Percentiles rank a stretch among this genome's conserved stretches.
Evolutionary conservation across 2,329 filamentous ascomycete genomes (phyloP).

Genomic region (Magnaporthales sp.): DNA sequence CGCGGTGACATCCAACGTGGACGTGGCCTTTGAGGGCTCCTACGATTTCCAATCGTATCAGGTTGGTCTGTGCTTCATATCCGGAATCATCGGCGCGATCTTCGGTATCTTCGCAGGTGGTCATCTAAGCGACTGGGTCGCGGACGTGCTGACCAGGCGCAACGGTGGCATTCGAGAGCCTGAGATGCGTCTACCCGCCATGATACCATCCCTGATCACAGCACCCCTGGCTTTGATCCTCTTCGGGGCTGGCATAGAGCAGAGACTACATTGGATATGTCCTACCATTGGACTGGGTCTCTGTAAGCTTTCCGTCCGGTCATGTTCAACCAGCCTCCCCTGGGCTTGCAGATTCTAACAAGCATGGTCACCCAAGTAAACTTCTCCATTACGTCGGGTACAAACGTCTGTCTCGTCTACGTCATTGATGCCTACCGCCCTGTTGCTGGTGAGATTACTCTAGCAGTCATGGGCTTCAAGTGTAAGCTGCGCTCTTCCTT

Average conservation of each 20-base stretch:
- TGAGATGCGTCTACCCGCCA: constrained; percentile 23
- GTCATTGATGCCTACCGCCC: constrained; percentile 49
- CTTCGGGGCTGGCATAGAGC: constrained; percentile 37
- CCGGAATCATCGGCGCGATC: constrained; percentile 13
- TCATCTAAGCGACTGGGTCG: constrained; percentile 12
- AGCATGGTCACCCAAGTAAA: constrained; percentile 29
- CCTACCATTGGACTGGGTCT: constrained; percentile 43
- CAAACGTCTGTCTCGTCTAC: constrained; percentile 48
- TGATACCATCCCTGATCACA: constrained; percentile 34
- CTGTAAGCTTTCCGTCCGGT: background rate
- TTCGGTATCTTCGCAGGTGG: constrained; percentile 14
- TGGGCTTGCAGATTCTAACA: constrained; percentile 4
- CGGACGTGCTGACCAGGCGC: constrained; percentile 25
- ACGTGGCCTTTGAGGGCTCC: constrained; percentile 30
- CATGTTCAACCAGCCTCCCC: too few species aligned
- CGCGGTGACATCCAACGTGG: constrained; percentile 44
- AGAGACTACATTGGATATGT: constrained; percentile 43
- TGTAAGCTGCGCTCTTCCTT: constrained; percentile 22
- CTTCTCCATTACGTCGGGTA: constrained; percentile 46
- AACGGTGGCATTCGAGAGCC: constrained; percentile 28
- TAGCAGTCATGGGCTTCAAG: constrained; percentile 47
- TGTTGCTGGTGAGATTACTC: constrained; percentile 44
- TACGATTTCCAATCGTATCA: constrained; percentile 14
- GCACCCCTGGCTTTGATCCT: constrained; percentile 36
- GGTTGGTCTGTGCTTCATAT: constrained; percentile 14